A percentile compares a stretch with the other conserved stretches of the same genome.
These are phyloP conservation scores for Akanthomyces uredinophilus DNA, from an alignment of 2,329 filamentous ascomycete species.

Conservation along the genomic window DNA sequence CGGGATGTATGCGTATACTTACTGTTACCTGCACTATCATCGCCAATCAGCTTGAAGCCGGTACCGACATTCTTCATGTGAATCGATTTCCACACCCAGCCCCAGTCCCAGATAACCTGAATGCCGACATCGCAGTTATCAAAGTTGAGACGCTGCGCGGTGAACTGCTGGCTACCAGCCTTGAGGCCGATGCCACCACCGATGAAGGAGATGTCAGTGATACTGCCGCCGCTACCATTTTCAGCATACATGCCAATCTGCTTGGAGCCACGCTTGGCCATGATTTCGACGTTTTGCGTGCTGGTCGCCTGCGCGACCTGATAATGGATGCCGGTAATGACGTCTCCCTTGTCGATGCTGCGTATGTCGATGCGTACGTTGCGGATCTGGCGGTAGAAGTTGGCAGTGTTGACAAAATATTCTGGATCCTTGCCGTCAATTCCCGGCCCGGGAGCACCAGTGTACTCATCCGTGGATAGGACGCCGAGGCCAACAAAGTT, in stretches of 20 bases:
- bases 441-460: too few relatives aligned
- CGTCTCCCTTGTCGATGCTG: too few relatives aligned
- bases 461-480: slow-evolving; percentile 17
- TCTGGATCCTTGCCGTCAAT: slow-evolving; percentile 13
- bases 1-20: too few relatives aligned
- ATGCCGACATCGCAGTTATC: slow-evolving; percentile 55
- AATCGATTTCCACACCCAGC: slow-evolving; percentile 44
- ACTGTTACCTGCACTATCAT: too few relatives aligned
- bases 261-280: background rate
- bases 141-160: slow-evolving; percentile 61
- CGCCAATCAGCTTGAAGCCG: too few relatives aligned
- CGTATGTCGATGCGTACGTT: slow-evolving; percentile 18
- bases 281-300: slow-evolving; percentile 17
- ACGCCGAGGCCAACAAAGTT: slow-evolving; percentile 16
- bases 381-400: slow-evolving; percentile 17
- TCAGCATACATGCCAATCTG: slow-evolving; percentile 16
- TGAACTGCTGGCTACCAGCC: slow-evolving; percentile 60
- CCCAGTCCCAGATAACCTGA: slow-evolving; percentile 68
- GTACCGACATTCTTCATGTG: background rate
- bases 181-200: slow-evolving; percentile 46
- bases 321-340: slow-evolving; percentile 17
- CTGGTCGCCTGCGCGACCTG: slow-evolving; percentile 22
- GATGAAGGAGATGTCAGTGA: slow-evolving; percentile 56
- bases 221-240: slow-evolving; percentile 31
- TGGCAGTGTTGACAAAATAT: slow-evolving; percentile 19